phyloP scores from a whole-genome alignment of 768 basidiomycete species.

The Trametes gibbosa region DNA sequence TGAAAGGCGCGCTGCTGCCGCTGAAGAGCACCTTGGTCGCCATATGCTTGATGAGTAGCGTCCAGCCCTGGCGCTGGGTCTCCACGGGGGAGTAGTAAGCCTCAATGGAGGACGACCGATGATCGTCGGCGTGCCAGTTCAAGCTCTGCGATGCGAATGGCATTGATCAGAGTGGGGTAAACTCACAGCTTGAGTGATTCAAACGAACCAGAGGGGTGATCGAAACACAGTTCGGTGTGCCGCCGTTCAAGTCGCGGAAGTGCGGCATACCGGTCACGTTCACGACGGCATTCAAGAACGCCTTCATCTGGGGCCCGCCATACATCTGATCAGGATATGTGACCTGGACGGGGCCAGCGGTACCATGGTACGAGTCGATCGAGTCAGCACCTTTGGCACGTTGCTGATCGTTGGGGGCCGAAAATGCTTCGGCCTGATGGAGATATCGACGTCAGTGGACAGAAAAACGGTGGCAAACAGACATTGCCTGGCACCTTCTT shows the following conservation, averaged over 20 bases:
- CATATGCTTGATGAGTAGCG: slow-evolving; percentile 40
- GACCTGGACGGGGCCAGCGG: slow-evolving; percentile 51
- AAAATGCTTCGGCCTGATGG: slow-evolving; percentile 44
- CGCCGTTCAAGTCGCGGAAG: slow-evolving; percentile 52
- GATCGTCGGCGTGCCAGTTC: slow-evolving; percentile 32
- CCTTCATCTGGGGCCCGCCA: slow-evolving; percentile 33
- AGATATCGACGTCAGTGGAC: neutral
- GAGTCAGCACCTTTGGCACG: slow-evolving; percentile 42
- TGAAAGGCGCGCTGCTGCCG: slow-evolving; percentile 34
- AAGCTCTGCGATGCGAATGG: slow-evolving; percentile 26
- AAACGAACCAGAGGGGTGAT: slow-evolving; percentile 48
- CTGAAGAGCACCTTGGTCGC: slow-evolving; percentile 45
- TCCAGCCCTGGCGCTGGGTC: slow-evolving; percentile 43
- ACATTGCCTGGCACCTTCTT: slow-evolving; percentile 24
- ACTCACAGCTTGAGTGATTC: neutral
- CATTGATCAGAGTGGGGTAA: slow-evolving; percentile 28
- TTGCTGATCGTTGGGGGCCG: slow-evolving; percentile 45
- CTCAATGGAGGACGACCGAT: slow-evolving; percentile 52
- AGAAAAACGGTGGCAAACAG: no score
- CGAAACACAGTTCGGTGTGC: slow-evolving; percentile 53
- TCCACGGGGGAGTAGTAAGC: slow-evolving; percentile 58
- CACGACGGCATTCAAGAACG: slow-evolving; percentile 49
- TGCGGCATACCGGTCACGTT: slow-evolving; percentile 47
- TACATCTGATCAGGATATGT: slow-evolving; percentile 52
- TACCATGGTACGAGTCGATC: slow-evolving; percentile 49